A percentile compares a stretch with the other conserved stretches of the same genome.
phyloP scores from a whole-genome alignment of 306 rosid genomes.

The Erythrophleum fordii region DNA sequence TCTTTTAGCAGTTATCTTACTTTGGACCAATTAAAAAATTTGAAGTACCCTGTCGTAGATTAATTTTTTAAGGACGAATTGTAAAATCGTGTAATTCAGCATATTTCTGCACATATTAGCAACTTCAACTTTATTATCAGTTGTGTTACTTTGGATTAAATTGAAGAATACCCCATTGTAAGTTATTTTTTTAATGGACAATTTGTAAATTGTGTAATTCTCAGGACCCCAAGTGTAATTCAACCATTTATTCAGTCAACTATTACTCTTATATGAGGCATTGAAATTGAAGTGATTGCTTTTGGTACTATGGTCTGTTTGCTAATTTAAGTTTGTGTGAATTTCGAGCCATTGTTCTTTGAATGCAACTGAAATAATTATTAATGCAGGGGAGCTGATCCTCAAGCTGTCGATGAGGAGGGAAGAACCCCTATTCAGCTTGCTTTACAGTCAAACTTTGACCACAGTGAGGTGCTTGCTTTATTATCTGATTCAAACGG shows the following conservation, averaged over 20 bases:
- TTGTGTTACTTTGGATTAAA: not conserved
- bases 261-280: not conserved
- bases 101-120: not conserved
- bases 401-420: slow-evolving; percentile 75
- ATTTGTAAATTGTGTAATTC: not conserved
- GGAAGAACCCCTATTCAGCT: slow-evolving; percentile 86
- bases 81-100: not conserved
- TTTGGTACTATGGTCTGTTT: slow-evolving; percentile 11
- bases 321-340: not conserved
- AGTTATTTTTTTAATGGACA: not conserved
- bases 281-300: slow-evolving; percentile 6
- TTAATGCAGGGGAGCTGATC: slow-evolving; percentile 90
- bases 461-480: slow-evolving; percentile 65
- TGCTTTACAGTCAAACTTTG: slow-evolving; percentile 71
- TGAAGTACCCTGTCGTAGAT: not conserved
- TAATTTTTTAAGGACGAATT: too few species aligned
- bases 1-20: not conserved
- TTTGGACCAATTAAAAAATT: not conserved
- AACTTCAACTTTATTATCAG: not conserved
- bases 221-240: not conserved
- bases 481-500: slow-evolving; percentile 70
- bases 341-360: not conserved
- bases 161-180: not conserved
- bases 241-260: slow-evolving; percentile 3
- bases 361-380: slow-evolving; percentile 35